Evolutionary conservation across 192 early-diverging fungal species (phyloP), one percentile per base, ranked within the genome.

Genomic region (Backusella liffmaniae): DNA sequence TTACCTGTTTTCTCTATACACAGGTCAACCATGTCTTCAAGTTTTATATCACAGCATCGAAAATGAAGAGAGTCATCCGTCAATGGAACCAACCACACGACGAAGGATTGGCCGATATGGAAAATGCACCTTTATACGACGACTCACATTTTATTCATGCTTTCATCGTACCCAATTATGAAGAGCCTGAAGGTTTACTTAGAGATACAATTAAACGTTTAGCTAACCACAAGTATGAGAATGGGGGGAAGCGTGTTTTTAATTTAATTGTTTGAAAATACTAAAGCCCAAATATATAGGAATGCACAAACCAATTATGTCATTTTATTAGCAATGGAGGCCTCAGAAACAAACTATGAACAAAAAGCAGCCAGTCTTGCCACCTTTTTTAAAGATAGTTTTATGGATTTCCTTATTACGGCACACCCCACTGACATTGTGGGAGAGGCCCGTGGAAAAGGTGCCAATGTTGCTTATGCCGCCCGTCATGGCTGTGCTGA

Each of bases 301-400:
- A 85, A 84, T 71, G 80, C 86, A 29, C 77, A 73, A 72, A 84
- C 73, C 67, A 83, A 86, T 59, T 85, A 88, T 79, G 75, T 88
- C 74, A 83, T 93, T 53, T 84, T 92, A 68, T 80, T 94, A 9
- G 92, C 92, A 23, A 94, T 94, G 92, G 92, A 94, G 80, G 91
- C 86, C 35, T 83, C 84, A 42, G 92, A 94, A 75, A 6, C 74
- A n/a, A 89, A 88, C 29, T 68, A 85, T 67, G 77, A 46, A 21
- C 67, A 71, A 32, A 94, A 94, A 77, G 91, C 92, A 21, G 82
- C 77, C 34, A 83, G 66, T 73, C 78, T 94, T 26, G 66, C 87
- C 67, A 77, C 83, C 67, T 73, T 83, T 67, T 94, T 89, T 76
- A 76, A 81, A 18, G 83, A 88, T 66, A 82, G 75, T 67, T 94